Evolutionary conservation across 345 rosid species (phyloP).

Genomic region (Pugionium dolabratum): DNA sequence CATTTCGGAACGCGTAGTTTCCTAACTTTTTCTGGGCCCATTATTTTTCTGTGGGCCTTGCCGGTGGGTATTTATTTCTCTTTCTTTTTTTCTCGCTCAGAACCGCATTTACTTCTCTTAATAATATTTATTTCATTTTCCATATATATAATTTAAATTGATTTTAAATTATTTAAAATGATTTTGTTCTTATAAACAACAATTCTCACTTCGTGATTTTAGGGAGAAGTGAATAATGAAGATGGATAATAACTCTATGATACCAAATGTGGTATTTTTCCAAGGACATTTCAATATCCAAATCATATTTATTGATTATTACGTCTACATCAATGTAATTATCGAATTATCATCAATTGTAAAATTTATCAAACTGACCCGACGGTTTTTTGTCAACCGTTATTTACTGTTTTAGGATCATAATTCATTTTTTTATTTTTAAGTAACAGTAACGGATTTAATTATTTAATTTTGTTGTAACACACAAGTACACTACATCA

Average conservation of each 20-base stretch:
- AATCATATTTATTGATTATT: too few species aligned
- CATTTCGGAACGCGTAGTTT: constrained; percentile 1
- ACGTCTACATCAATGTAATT: too few species aligned
- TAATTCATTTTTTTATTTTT: not conserved
- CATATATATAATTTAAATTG: too few species aligned
- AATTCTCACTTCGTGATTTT: too few species aligned
- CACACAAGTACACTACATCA: not conserved
- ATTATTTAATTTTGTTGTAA: not conserved
- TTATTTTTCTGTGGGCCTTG: constrained; percentile 13
- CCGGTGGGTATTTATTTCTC: constrained; percentile 1
- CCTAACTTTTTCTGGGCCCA: constrained; percentile 16
- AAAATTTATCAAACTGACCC: not conserved
- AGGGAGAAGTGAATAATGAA: too few species aligned
- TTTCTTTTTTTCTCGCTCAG: too few species aligned
- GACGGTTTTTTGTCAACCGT: not conserved
- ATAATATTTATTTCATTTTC: not conserved
- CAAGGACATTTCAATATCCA: too few species aligned
- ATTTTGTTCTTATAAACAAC: too few species aligned
- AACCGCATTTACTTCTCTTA: not conserved
- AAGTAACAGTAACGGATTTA: too few species aligned
- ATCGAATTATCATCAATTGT: not conserved
- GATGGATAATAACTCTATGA: too few species aligned
- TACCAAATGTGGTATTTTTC: too few species aligned
- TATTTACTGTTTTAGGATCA: not conserved
- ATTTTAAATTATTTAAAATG: too few species aligned